Evolutionary conservation across 495 filamentous ascomycete species (phyloP).

Genomic region (Articulospora tetracladia): DNA sequence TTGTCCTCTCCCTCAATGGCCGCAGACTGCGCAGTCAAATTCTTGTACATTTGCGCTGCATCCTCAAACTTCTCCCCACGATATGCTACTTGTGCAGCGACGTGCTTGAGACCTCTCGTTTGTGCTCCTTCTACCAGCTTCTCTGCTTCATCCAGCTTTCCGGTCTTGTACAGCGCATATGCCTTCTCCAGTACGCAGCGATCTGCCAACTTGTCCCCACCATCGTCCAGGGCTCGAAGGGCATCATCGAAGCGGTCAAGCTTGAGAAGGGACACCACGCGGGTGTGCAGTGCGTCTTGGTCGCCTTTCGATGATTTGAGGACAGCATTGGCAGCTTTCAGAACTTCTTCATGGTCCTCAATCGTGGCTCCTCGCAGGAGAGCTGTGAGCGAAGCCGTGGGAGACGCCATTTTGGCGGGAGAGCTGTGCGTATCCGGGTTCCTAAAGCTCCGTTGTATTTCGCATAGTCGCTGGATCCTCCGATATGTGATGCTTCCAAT

Average conservation of each 20-base stretch:
- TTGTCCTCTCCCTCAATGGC: constrained; percentile 65
- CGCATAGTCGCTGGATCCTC: constrained; percentile 27
- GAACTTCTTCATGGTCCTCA: constrained; percentile 70
- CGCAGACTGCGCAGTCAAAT: constrained; percentile 46
- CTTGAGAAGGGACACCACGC: constrained; percentile 82
- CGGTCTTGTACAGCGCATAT: constrained; percentile 89
- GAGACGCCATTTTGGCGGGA: constrained; percentile 23
- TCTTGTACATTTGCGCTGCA: constrained; percentile 65
- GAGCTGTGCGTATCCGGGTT: background rate
- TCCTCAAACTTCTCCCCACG: constrained; percentile 76
- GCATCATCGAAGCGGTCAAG: constrained; percentile 93
- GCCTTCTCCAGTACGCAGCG: constrained; percentile 73
- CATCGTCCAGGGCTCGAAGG: constrained; percentile 68
- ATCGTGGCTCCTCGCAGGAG: constrained; percentile 51
- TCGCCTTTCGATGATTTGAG: constrained; percentile 62
- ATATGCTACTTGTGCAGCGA: constrained; percentile 88
- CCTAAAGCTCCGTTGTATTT: constrained; percentile 18
- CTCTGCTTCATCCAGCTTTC: constrained; percentile 68
- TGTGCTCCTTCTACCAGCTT: constrained; percentile 32
- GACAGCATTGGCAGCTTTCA: constrained; percentile 65
- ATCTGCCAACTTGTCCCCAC: constrained; percentile 62
- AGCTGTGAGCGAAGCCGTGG: constrained; percentile 44
- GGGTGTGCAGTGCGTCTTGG: constrained; percentile 67
- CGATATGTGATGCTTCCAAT: background rate
- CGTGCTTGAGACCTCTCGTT: constrained; percentile 65